Evolutionary conservation across 1,284 basidiomycete species (phyloP).

Genomic region (Ustilago crameri): DNA sequence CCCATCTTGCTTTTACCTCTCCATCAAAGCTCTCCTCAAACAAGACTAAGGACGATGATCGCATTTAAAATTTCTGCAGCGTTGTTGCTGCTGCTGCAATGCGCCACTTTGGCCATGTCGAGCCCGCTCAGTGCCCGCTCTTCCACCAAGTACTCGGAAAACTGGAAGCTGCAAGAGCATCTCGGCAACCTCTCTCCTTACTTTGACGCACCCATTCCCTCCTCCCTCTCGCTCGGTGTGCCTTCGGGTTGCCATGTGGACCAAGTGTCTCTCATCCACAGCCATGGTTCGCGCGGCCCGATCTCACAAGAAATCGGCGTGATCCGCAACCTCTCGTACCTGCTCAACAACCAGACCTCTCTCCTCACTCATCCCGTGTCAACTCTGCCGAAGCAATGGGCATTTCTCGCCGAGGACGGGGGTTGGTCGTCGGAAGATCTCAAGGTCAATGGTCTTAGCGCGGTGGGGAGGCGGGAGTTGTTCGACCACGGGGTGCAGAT

Average conservation of each 20-base stretch:
- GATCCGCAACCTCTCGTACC: slow-evolving; percentile 36
- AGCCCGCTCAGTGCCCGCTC: not conserved
- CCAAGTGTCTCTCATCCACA: slow-evolving; percentile 69
- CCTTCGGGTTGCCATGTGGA: slow-evolving; percentile 71
- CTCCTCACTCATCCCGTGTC: slow-evolving; percentile 64
- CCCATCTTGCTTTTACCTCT: not conserved
- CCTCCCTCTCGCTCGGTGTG: slow-evolving; percentile 68
- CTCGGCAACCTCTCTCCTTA: slow-evolving; percentile 66
- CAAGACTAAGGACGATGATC: not conserved
- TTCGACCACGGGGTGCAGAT: slow-evolving; percentile 72
- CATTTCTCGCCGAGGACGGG: slow-evolving; percentile 69
- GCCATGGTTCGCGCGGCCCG: slow-evolving; percentile 70
- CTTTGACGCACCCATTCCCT: slow-evolving; percentile 68
- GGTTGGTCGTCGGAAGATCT: slow-evolving; percentile 68
- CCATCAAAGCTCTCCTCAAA: not conserved
- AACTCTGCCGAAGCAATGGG: slow-evolving; percentile 68
- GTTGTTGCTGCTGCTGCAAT: slow-evolving; percentile 10
- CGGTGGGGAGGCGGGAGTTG: slow-evolving; percentile 70
- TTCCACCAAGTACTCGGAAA: not conserved
- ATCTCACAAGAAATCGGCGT: slow-evolving; percentile 29
- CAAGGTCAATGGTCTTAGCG: slow-evolving; percentile 70
- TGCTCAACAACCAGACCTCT: slow-evolving; percentile 66
- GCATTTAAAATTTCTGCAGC: not conserved
- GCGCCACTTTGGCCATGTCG: slow-evolving; percentile 12
- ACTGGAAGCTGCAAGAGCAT: slow-evolving; percentile 18